These are phyloP conservation scores for Pneumocystis murina DNA, from an alignment of 1,139 yeast genomes.

Conservation along the genomic window DNA sequence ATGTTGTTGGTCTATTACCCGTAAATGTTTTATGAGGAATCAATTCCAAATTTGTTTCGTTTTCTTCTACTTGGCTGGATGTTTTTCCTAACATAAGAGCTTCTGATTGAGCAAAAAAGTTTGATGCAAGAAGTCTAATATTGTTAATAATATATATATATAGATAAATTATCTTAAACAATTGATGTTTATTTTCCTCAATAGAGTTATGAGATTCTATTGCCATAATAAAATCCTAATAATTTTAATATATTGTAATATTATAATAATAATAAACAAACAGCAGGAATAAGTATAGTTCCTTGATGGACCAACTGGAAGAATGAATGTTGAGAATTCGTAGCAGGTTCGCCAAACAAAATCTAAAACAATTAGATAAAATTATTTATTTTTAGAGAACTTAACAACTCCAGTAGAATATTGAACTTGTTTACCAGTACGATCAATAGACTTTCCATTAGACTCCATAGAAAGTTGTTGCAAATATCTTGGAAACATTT, in stretches of 20 bases:
- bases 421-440: constrained; percentile 78
- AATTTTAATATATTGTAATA: neutral
- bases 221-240: constrained; percentile 63
- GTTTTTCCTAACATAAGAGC: constrained; percentile 95
- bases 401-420: constrained; percentile 72
- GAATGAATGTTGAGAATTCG: constrained; percentile 97
- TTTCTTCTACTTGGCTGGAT: constrained; percentile 67
- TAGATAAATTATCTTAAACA: neutral
- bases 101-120: constrained; percentile 96
- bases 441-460: constrained; percentile 92
- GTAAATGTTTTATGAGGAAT: constrained; percentile 92
- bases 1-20: constrained; percentile 98
- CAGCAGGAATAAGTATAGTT: constrained; percentile 91
- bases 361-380: constrained; percentile 25
- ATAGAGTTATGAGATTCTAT: constrained; percentile 98
- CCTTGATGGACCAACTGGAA: constrained; percentile 99
- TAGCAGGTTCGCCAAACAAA: constrained; percentile 95
- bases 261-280: neutral
- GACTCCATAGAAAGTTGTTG: constrained; percentile 99
- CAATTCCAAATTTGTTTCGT: constrained; percentile 63
- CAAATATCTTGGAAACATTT: constrained; percentile 97
- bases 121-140: constrained; percentile 75
- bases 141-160: neutral
- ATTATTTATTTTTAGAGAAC: neutral
- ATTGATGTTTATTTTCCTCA: constrained; percentile 84